Base-by-base conservation (phyloP, 2,329 filamentous ascomycete genomes). In the Alternaria sp. region DNA sequence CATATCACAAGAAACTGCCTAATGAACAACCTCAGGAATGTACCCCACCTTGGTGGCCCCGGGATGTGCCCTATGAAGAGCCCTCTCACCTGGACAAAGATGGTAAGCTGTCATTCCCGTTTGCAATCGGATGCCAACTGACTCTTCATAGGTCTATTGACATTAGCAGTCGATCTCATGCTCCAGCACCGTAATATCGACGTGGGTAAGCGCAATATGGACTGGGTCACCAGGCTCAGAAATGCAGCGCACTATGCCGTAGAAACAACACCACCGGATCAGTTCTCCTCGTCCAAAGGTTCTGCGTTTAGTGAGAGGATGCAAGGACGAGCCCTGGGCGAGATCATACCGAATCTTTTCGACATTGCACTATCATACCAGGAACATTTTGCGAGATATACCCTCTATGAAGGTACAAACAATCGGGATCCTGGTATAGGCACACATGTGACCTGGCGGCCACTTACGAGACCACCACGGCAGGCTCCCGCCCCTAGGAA, bases 1-100 rank as follows among this genome's bases (percentile, higher is more conserved):
- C 63, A 4, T 77, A 77, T 43, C 67, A 72, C 52, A 70, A 67
- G 48, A 62, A 64, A 50, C 41, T 67, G 2, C 68, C 69, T 2
- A 49, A 49, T 8, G 59, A 68, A 11, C 57, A 52, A 20, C 55
- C 59, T 18, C 52, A 63, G 27, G 59, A 62, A 40, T 53, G 59
- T 27, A 66, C 63, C 7, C 70, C 74, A 9, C 69, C 67, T 4
- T 76, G 74, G 74, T 78, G 75, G 75, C 74, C 75, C 12, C 36
- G 36, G 2, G 59, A 67, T 32, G 66, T 75, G 12, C 68, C 61
- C 7, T 77, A 76, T 50, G 65, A 65, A n/a, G 75, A 78, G 41
- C 74, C 75, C 7, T 71, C 75, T 3, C 75, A 78, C 45, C 62
- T 78, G 9, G 69, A 69, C 43, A 68, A 70, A 38, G 40, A 64